Conservation (phyloP, 2,329 filamentous ascomycete genomes). For the Westerdykella sp. region DNA sequence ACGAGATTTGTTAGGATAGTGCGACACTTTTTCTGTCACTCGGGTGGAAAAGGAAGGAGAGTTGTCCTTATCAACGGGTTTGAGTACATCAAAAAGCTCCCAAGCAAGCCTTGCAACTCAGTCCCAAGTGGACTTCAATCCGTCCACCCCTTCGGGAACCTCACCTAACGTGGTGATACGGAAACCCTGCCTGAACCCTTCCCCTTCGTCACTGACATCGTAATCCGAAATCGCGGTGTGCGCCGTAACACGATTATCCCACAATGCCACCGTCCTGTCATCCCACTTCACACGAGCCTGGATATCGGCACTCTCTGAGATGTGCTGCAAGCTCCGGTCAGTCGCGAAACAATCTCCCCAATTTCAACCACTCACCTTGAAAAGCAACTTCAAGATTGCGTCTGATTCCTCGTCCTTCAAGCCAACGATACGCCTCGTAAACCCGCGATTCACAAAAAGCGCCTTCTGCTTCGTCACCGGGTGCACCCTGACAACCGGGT, state of each 20-base stretch:
- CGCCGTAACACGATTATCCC: conserved; percentile 73
- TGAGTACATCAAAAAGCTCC: too few relatives aligned
- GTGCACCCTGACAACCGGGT: conserved; percentile 63
- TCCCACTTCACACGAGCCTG: conserved; percentile 70
- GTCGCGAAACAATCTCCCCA: conserved; percentile 35
- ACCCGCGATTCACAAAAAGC: conserved; percentile 72
- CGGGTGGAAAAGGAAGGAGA: too few relatives aligned
- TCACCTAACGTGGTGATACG: conserved; percentile 21
- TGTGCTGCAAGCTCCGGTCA: conserved; percentile 48
- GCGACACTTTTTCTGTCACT: too few relatives aligned
- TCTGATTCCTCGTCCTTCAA: conserved; percentile 67
- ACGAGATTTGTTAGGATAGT: too few relatives aligned
- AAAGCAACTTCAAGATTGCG: conserved; percentile 65
- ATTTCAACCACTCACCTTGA: conserved; percentile 32
- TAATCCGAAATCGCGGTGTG: conserved; percentile 73
- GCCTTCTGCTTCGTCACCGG: conserved; percentile 73
- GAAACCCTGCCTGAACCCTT: conserved; percentile 19
- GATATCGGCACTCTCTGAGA: conserved; percentile 62
- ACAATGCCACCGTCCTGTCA: conserved; percentile 68
- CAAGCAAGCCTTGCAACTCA: neutral
- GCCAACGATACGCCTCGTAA: conserved; percentile 71
- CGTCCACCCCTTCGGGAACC: conserved; percentile 14
- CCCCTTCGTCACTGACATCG: conserved; percentile 17
- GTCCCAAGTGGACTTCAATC: conserved; percentile 16
- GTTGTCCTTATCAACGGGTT: too few relatives aligned